Base-by-base conservation (phyloP, 495 filamentous ascomycete genomes). In the Hypoxylon fuscum region DNA sequence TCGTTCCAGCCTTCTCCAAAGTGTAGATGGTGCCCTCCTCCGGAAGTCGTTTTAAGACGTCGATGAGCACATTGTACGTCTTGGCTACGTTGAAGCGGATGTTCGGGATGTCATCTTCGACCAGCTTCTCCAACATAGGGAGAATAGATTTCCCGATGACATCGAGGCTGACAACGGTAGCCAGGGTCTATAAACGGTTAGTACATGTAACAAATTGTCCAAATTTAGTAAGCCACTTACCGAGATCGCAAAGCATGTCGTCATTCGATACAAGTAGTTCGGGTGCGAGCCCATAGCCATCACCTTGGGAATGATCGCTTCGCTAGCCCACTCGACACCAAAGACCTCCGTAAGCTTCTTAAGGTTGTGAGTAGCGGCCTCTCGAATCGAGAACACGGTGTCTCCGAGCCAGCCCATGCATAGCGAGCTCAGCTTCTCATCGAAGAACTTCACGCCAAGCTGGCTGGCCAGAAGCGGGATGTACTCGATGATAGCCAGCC, bases 371-470 rank as follows among this genome's bases (percentile, higher is more conserved):
- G 95, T 98, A 20, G 94, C 95, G 18, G 95, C 95, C 75, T 98
- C 95, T 57, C 95, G 87, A 69, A 98, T 98, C 9, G 93, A 97
- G 79, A 97, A 98, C 60, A 98, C 95, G 1, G 95, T 97, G 68
- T 98, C 95, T 21, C 96, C 96, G n/a, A 98, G 84, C 95, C 95
- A 98, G 57, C 90, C 90, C 95, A 98, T 98, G 82, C 95, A 98
- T 17, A 98, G 86, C 51, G 87, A 88, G 66, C 90, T 92, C 37
- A 98, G 84, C 76, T 98, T 95, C 74, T 98, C 93, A 71, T 98
- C 93, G 76, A 98, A 98, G 82, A 98, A 98, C 69, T 95, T 88
- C 51, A 98, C 95, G 37, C 95, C 95, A 12, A 98, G 83, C 72
- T 98, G 95, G 67, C 91, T 93, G 41, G 96, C 96, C 34, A 98